Evolutionary conservation across 2,329 filamentous ascomycete genomes (phyloP).

Genomic region (Colletotrichum abscissum): DNA sequence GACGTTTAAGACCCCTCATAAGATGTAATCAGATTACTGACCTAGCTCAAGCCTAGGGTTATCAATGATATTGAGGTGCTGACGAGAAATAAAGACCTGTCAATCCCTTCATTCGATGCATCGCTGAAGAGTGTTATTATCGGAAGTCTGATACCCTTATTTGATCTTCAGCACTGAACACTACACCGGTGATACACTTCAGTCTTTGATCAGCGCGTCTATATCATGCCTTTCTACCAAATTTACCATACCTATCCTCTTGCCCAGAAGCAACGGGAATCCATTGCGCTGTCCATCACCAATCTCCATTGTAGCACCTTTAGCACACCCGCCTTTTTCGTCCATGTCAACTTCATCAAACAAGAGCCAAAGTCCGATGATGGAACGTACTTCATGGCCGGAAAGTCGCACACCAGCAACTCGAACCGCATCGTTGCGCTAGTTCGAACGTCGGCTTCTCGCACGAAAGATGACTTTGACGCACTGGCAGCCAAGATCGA

Average conservation of each 20-base stretch:
- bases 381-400: constrained; percentile 15
- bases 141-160: too few species aligned
- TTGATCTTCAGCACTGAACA: neutral
- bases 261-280: neutral
- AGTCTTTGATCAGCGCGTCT: too few species aligned
- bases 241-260: constrained; percentile 5
- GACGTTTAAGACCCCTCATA: neutral
- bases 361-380: neutral
- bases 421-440: constrained; percentile 1
- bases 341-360: constrained; percentile 15
- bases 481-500: constrained; percentile 11
- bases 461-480: constrained; percentile 20
- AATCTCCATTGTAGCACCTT: constrained; percentile 20
- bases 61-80: neutral
- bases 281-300: neutral
- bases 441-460: constrained; percentile 1
- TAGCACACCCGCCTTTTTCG: constrained; percentile 5
- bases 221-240: constrained; percentile 8
- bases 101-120: neutral
- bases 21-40: neutral
- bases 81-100: neutral
- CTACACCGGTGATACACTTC: neutral
- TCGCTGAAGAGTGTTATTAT: neutral
- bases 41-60: neutral
- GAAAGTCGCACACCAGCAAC: constrained; percentile 1